phyloP scores from a whole-genome alignment of 1,284 basidiomycete species.

The Naganishia sp. region DNA sequence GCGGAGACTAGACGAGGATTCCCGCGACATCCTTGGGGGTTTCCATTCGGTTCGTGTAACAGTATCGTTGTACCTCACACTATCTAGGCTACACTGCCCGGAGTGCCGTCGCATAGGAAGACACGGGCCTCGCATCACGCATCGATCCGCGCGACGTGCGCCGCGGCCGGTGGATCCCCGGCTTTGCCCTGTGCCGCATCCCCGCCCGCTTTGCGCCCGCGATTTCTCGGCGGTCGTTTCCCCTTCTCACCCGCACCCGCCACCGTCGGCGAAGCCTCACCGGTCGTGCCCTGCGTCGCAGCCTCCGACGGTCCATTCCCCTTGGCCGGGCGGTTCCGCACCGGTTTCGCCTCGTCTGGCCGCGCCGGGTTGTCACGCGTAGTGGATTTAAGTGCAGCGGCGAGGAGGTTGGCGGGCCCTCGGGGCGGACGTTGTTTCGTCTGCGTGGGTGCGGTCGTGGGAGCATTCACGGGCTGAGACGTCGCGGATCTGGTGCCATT shows the following conservation, averaged over 20 bases:
- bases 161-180: neutral
- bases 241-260: constrained; percentile 1
- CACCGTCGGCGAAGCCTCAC: neutral
- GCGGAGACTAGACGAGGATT: constrained; percentile 68
- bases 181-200: neutral
- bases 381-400: constrained; percentile 13
- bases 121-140: constrained; percentile 2
- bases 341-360: neutral
- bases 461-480: neutral
- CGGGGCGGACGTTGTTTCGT: neutral
- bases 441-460: neutral
- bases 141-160: neutral
- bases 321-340: neutral
- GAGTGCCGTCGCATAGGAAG: neutral
- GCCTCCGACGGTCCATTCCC: neutral
- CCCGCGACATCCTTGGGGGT: neutral
- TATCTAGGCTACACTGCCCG: neutral
- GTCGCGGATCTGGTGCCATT: neutral
- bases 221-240: constrained; percentile 16
- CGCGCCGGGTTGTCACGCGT: neutral
- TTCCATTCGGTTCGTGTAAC: neutral
- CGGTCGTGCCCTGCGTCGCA: neutral
- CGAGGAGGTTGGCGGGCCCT: neutral
- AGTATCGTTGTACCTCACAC: constrained; percentile 1
- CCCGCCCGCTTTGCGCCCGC: neutral